Percentiles rank a stretch among this genome's conserved stretches.
Conservation (phyloP, 257 asterid species). For the Leonotis leonurus region DNA sequence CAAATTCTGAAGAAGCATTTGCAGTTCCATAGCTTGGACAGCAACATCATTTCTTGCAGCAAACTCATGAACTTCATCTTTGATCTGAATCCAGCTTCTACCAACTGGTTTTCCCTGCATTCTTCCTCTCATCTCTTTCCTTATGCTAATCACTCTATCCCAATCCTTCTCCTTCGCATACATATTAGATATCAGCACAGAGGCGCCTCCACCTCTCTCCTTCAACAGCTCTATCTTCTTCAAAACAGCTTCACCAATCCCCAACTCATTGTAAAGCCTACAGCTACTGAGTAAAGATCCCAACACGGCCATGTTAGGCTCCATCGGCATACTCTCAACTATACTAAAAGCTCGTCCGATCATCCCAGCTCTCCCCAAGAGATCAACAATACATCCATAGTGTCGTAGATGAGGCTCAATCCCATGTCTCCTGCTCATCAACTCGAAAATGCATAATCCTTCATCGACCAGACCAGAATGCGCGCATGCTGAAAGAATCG, state of each 20-base stretch:
- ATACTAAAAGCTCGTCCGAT: slow-evolving; percentile 32
- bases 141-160: slow-evolving; percentile 29
- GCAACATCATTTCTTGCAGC: slow-evolving; percentile 25
- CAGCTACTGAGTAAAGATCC: slow-evolving; percentile 42
- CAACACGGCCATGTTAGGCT: slow-evolving; percentile 38
- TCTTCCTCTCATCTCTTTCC: slow-evolving; percentile 38
- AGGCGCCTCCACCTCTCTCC: slow-evolving; percentile 38
- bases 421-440: slow-evolving; percentile 23
- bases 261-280: slow-evolving; percentile 36
- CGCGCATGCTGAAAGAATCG: slow-evolving; percentile 41
- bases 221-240: slow-evolving; percentile 34
- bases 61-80: slow-evolving; percentile 33
- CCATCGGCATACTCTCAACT: slow-evolving; percentile 35
- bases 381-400: slow-evolving; percentile 50
- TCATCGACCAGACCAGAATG: slow-evolving; percentile 45
- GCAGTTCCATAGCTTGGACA: slow-evolving; percentile 16
- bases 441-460: slow-evolving; percentile 38
- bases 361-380: slow-evolving; percentile 47
- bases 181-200: slow-evolving; percentile 41
- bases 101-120: slow-evolving; percentile 33
- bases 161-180: slow-evolving; percentile 39
- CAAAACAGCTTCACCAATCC: slow-evolving; percentile 28
- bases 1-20: slow-evolving; percentile 27
- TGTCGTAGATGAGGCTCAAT: slow-evolving; percentile 41
- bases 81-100: slow-evolving; percentile 41